phyloP scores from a whole-genome alignment of 2,329 filamentous ascomycete genomes.

The Neopestalotiopsis clavispora region DNA sequence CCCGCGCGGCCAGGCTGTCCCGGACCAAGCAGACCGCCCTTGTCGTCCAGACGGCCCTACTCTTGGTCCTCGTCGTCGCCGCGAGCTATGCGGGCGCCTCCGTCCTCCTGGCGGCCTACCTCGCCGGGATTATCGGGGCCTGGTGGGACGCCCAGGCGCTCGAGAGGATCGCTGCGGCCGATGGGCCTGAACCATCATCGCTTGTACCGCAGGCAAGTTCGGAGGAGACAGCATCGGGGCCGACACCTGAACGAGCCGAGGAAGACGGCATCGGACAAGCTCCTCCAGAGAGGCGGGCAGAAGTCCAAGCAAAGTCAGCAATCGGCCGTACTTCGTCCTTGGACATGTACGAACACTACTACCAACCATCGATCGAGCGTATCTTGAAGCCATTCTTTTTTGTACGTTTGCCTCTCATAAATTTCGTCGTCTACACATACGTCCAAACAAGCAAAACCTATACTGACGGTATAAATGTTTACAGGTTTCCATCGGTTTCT shows the following conservation, averaged over 20 bases:
- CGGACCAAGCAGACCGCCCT: constrained; percentile 43
- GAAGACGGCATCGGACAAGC: background rate
- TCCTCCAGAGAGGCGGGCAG: background rate
- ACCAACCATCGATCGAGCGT: constrained; percentile 42
- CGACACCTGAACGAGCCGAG: background rate
- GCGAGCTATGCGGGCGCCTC: constrained; percentile 67
- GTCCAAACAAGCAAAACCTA: background rate
- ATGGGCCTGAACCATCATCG: background rate
- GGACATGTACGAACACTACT: constrained; percentile 39
- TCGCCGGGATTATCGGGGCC: constrained; percentile 61
- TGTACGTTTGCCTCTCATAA: constrained; percentile 43
- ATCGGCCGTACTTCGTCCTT: background rate
- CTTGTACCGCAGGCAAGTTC: background rate
- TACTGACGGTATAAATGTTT: constrained; percentile 8
- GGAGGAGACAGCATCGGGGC: background rate
- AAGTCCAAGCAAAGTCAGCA: background rate
- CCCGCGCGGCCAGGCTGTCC: constrained; percentile 26
- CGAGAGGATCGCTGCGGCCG: background rate
- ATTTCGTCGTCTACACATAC: background rate
- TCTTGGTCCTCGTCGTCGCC: constrained; percentile 54
- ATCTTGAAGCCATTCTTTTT: constrained; percentile 78
- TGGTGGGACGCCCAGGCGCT: constrained; percentile 58
- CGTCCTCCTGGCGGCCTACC: constrained; percentile 65
- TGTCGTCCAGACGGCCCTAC: constrained; percentile 50
- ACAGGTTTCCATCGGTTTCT: constrained; percentile 72